Conservation (phyloP, 257 asterid genomes). For the Agastache rugosa region DNA sequence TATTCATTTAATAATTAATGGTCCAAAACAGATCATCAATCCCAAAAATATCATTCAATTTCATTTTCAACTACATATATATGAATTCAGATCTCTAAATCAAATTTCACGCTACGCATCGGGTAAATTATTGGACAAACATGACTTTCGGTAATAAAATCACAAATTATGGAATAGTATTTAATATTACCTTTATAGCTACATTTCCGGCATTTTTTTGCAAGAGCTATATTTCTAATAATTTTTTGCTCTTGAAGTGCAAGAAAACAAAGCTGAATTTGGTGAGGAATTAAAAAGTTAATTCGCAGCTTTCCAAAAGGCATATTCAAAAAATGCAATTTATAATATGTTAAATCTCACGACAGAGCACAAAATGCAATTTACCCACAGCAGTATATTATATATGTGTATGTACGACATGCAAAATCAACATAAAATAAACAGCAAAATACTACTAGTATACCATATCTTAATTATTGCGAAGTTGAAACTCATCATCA, state of each 20-base stretch:
- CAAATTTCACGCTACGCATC: too few relatives aligned
- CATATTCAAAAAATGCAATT: too few relatives aligned
- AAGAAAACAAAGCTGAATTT: neutral
- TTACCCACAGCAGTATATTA: too few relatives aligned
- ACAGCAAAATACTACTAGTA: neutral
- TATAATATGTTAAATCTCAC: too few relatives aligned
- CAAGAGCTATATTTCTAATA: neutral
- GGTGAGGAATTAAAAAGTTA: neutral
- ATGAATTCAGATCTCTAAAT: neutral
- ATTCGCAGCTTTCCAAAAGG: too few relatives aligned
- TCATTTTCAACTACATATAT: neutral
- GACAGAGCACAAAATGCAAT: too few relatives aligned
- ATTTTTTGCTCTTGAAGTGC: neutral
- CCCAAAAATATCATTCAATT: conserved; percentile 40
- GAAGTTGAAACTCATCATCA: neutral
- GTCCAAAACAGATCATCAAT: conserved; percentile 40
- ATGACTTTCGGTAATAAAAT: too few relatives aligned
- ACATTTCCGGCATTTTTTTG: too few relatives aligned
- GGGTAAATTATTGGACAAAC: too few relatives aligned
- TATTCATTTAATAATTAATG: conserved; percentile 39
- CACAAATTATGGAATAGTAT: too few relatives aligned
- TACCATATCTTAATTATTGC: neutral
- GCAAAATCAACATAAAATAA: conserved; percentile 2
- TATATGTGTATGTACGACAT: neutral
- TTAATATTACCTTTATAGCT: neutral